Evolutionary conservation across 306 rosid genomes (phyloP), one percentile per base, ranked within the genome.

Genomic region (Morella rubra): DNA sequence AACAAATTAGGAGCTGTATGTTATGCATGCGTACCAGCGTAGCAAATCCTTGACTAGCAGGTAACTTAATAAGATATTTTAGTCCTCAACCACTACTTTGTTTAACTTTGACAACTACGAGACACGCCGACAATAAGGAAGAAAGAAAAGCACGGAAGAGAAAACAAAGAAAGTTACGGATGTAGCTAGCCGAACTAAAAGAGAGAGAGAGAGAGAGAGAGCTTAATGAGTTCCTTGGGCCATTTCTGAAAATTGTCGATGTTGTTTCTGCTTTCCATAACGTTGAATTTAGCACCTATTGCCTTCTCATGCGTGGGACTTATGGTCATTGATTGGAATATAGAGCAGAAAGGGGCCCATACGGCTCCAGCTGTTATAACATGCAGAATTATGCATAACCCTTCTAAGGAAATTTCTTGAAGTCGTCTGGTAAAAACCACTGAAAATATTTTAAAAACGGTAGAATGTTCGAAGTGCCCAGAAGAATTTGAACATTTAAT

Each of bases 11-110:
- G 68, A 55, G 74, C 67, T 44, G 45, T 44, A 6, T 1, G 14
- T 56, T 22, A 19, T 2, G 6, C 53, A 22, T 16, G 44, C 56
- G 13, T 3, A 20, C 13, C 42, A 15, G 37, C 37, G 37, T n/a
- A 61, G 50, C 51, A 11, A n/a, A 32, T 10, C 32, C 1, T 60
- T 60, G 55, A 59, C 0, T 47, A 49, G 53, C 53, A 12, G 11
- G 14, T 12, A 45, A 45, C 49, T 9, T 49, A 12, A 9, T 61
- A 32, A 24, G 15, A 56, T 24, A 55, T 27, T 1, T 32, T 12
- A 40, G 69, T 64, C 69, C 46, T 64, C 69, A 7, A 64, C 69
- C 3, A 64, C 69, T 64, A 64, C 5, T 65, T 4, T 18, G 70
- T 65, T 65, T 16, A 24, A 41, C 45, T 37, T 44, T 13, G 46